phyloP scores from a whole-genome alignment of 805 yeast species.

The Metschnikowia anglica region DNA sequence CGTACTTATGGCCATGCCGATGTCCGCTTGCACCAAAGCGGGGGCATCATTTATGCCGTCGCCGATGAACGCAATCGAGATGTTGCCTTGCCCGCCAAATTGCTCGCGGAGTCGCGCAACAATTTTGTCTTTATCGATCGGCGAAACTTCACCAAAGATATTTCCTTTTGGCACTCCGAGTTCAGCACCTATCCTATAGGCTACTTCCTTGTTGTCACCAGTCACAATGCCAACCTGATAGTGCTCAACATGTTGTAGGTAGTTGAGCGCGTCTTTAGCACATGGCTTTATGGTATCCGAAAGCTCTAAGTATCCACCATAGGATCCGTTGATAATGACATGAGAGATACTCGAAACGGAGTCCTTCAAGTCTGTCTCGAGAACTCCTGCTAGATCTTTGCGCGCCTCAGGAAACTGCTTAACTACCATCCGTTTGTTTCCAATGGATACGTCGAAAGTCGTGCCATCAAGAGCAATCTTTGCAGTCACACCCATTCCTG shows the following conservation, averaged over 20 bases:
- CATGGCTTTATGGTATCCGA: slow-evolving; percentile 68
- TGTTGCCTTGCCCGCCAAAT: slow-evolving; percentile 32
- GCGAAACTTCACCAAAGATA: slow-evolving; percentile 68
- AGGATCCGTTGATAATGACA: slow-evolving; percentile 56
- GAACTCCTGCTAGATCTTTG: slow-evolving; percentile 9
- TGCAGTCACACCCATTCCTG: slow-evolving; percentile 50
- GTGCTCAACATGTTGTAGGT: slow-evolving; percentile 48
- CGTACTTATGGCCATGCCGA: slow-evolving; percentile 88
- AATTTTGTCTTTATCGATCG: slow-evolving; percentile 64
- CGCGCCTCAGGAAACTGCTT: slow-evolving; percentile 20
- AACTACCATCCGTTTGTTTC: slow-evolving; percentile 48
- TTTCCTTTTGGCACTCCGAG: slow-evolving; percentile 65
- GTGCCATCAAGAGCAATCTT: slow-evolving; percentile 20
- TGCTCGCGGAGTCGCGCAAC: slow-evolving; percentile 56
- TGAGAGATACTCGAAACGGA: slow-evolving; percentile 49
- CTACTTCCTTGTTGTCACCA: slow-evolving; percentile 74
- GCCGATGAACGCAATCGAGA: slow-evolving; percentile 81
- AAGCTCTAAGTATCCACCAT: slow-evolving; percentile 65
- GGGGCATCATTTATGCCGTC: slow-evolving; percentile 99
- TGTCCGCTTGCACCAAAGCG: slow-evolving; percentile 81
- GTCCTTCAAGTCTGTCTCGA: slow-evolving; percentile 19
- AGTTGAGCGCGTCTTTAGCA: slow-evolving; percentile 57
- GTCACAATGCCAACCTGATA: slow-evolving; percentile 80
- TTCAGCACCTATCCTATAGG: slow-evolving; percentile 59
- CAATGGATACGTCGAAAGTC: slow-evolving; percentile 36